Base-by-base conservation (phyloP, 2,329 filamentous ascomycete genomes). In the Aspergillus vadensis region DNA sequence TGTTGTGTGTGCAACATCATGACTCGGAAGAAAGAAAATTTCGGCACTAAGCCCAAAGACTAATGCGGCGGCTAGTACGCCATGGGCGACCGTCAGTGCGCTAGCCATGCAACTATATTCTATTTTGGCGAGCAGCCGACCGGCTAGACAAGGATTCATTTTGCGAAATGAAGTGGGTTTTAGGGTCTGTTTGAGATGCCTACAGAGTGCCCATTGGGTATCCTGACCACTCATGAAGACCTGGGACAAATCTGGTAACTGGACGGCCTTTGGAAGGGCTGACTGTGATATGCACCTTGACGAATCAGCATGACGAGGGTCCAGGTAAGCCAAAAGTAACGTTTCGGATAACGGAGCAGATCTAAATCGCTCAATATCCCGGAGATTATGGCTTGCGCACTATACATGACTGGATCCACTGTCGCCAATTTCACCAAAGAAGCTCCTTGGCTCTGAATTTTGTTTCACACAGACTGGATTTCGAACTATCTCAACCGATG, bases 31-130 rank as follows among this genome's bases (percentile, higher is more conserved):
- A 19, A 19, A 32, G 38, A 30, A 55, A n/a, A 5, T 23, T 17
- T 25, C 27, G 51, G 25, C 51, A 54, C 51, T 54, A 44, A 55
- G 19, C 25, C 47, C 10, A 27, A 49, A 49, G 47, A n/a, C 41
- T 32, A 15, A 44, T 21, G 53, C 41, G 21, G 39, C 23, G 27
- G 53, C 53, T 30, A 44, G 25, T 19, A 55, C 23, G 39, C 25
- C 43, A 27, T 32, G 43, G 39, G 53, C 53, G 53, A 44, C 53
- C 53, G 53, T 55, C 39, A 44, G 53, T 55, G 53, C 53, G 38
- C 53, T 55, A 55, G 39, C n/a, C 39, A 27, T 30, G 53, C 14
- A 39, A 44, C 25, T 50, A 30, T 50, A 50, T 50, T 17, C 47
- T 17, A 17, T 17, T 21, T 54, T 23, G 43, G 51, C 51, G 32